Evolutionary conservation across 2,329 filamentous ascomycete genomes (phyloP).

Genomic region (Hymenoscyphus fraxineus): DNA sequence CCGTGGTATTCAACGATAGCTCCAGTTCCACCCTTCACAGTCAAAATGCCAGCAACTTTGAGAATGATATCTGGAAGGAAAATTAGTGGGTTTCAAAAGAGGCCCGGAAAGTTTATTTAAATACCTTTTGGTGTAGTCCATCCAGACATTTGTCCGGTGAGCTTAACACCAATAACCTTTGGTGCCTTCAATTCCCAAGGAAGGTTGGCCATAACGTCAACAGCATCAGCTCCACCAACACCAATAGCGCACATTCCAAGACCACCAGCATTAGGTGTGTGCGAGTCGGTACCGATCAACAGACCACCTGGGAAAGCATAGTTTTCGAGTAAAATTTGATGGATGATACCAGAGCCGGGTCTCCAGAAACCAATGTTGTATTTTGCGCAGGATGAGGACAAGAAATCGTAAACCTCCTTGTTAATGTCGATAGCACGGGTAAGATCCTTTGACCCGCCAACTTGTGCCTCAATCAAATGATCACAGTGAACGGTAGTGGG

Average conservation of each 20-base stretch:
- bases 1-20: slow-evolving; percentile 78
- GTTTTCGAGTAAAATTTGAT: slow-evolving; percentile 98
- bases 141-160: slow-evolving; percentile 82
- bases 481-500: slow-evolving; percentile 97
- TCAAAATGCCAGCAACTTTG: slow-evolving; percentile 93
- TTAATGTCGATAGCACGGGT: slow-evolving; percentile 87
- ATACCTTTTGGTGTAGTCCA: slow-evolving; percentile 91
- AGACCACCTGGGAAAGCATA: slow-evolving; percentile 98
- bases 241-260: slow-evolving; percentile 92
- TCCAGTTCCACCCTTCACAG: slow-evolving; percentile 96
- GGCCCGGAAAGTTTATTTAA: slow-evolving; percentile 28
- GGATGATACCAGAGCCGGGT: slow-evolving; percentile 97
- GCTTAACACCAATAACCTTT: slow-evolving; percentile 93
- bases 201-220: slow-evolving; percentile 96
- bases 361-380: slow-evolving; percentile 99
- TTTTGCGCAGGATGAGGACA: slow-evolving; percentile 90
- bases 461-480: slow-evolving; percentile 96
- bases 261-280: slow-evolving; percentile 96
- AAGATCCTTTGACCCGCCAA: slow-evolving; percentile 91
- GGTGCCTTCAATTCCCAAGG: slow-evolving; percentile 98
- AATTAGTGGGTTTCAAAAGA: slow-evolving; percentile 7
- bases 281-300: slow-evolving; percentile 95
- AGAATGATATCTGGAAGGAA: slow-evolving; percentile 75
- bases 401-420: slow-evolving; percentile 99
- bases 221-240: slow-evolving; percentile 96